phyloP scores from a whole-genome alignment of 2,329 filamentous ascomycete species.

The Fusarium papillatum region DNA sequence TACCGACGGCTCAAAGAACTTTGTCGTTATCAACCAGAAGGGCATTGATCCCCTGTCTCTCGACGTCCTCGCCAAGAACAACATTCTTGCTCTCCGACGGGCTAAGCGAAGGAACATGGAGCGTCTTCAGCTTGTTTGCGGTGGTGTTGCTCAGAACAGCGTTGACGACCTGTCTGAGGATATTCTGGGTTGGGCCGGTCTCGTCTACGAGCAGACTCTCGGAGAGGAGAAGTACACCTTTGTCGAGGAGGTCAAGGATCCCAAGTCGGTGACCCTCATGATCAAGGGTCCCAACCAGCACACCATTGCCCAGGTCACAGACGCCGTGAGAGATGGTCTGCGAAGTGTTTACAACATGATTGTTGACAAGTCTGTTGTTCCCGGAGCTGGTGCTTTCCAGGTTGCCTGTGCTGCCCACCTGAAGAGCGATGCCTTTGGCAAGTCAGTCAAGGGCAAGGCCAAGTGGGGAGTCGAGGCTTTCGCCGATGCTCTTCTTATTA shows the following conservation, averaged over 20 bases:
- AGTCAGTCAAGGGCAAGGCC: constrained; percentile 96
- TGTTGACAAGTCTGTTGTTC: constrained; percentile 96
- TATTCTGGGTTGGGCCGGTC: constrained; percentile 93
- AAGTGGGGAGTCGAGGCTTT: constrained; percentile 97
- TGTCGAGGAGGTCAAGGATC: constrained; percentile 97
- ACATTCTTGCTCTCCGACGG: constrained; percentile 92
- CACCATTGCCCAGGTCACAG: constrained; percentile 96
- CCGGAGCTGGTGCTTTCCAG: constrained; percentile 95
- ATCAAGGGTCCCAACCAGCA: constrained; percentile 99
- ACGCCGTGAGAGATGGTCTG: constrained; percentile 94
- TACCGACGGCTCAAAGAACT: constrained; percentile 92
- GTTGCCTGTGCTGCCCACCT: constrained; percentile 91
- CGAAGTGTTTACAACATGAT: constrained; percentile 99
- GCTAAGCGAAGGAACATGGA: constrained; percentile 99
- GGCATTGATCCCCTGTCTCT: constrained; percentile 97
- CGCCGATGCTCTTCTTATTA: constrained; percentile 93
- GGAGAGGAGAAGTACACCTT: constrained; percentile 99
- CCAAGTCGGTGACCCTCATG: constrained; percentile 96
- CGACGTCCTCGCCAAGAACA: constrained; percentile 97
- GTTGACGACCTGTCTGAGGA: constrained; percentile 93
- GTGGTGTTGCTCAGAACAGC: constrained; percentile 93
- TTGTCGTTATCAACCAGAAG: constrained; percentile 99
- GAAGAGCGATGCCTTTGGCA: constrained; percentile 87
- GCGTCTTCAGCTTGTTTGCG: constrained; percentile 93
- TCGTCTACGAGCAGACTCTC: constrained; percentile 96